A percentile compares a stretch with the other conserved stretches of the same genome.
These are phyloP conservation scores for Diaporthe vaccinii DNA, from an alignment of 2,329 filamentous ascomycete genomes.

Conservation along the genomic window DNA sequence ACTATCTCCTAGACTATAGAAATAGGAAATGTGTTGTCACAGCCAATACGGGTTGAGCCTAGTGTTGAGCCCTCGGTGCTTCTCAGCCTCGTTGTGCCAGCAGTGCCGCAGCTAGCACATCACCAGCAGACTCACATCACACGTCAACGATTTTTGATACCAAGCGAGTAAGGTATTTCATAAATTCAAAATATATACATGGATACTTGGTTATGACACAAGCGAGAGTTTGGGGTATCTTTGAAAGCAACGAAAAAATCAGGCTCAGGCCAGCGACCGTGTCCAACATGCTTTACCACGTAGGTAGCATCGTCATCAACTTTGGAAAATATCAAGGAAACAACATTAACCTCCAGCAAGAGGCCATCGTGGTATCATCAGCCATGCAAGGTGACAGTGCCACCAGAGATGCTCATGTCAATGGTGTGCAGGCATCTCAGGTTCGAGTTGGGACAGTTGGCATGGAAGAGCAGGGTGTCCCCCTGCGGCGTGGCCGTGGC, in stretches of 20 bases:
- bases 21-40: background rate
- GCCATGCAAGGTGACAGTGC: constrained; percentile 22
- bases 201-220: constrained; percentile 1
- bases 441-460: constrained; percentile 24
- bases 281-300: background rate
- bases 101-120: background rate
- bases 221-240: constrained; percentile 40
- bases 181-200: constrained; percentile 1
- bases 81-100: background rate
- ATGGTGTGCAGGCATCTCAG: constrained; percentile 38
- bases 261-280: background rate
- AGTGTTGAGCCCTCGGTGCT: background rate
- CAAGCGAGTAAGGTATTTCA: background rate
- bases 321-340: background rate
- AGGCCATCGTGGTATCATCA: constrained; percentile 6
- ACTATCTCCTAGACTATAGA: background rate
- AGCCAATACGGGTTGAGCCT: background rate
- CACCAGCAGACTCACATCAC: background rate
- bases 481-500: constrained; percentile 37
- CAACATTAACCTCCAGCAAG: background rate
- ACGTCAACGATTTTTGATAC: background rate
- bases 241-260: background rate
- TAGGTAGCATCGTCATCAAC: background rate
- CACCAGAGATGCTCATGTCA: constrained; percentile 34
- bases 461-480: constrained; percentile 38